Percentiles rank a stretch among this genome's conserved stretches.
Evolutionary conservation across 257 asterid genomes (phyloP).

Genomic region (Jaltomata sinuosa): DNA sequence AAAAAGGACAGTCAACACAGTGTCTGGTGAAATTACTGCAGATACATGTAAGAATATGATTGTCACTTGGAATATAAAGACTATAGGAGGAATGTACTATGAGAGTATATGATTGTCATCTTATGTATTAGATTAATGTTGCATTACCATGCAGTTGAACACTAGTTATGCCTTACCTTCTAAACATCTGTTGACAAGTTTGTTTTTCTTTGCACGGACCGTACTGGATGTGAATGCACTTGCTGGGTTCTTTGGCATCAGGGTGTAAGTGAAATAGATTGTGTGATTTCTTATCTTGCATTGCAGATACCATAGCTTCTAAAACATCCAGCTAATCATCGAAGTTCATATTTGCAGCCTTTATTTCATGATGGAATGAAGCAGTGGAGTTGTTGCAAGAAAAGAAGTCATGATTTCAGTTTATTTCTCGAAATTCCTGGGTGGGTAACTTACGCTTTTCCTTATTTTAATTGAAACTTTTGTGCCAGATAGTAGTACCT

Average conservation of each 20-base stretch:
- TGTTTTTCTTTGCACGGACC: slow-evolving; percentile 8
- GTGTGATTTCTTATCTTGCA: neutral
- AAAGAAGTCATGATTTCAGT: slow-evolving; percentile 88
- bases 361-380: slow-evolving; percentile 88
- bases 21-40: neutral
- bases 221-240: neutral
- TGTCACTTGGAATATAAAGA: neutral
- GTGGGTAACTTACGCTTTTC: slow-evolving; percentile 12
- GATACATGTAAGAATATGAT: neutral
- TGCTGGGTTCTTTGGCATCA: slow-evolving; percentile 7
- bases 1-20: neutral
- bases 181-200: neutral
- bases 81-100: neutral
- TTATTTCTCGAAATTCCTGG: slow-evolving; percentile 78
- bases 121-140: neutral
- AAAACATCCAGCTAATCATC: neutral
- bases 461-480: neutral
- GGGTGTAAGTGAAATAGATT: slow-evolving; percentile 23
- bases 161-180: neutral
- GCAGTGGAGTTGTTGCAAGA: slow-evolving; percentile 99
- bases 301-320: neutral
- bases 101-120: neutral
- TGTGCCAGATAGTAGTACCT: neutral
- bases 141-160: neutral
- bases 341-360: slow-evolving; percentile 45